A percentile compares a stretch with the other conserved stretches of the same genome.
Conservation (phyloP, 2,329 filamentous ascomycete species). For the Pseudogymnoascus sp. region DNA sequence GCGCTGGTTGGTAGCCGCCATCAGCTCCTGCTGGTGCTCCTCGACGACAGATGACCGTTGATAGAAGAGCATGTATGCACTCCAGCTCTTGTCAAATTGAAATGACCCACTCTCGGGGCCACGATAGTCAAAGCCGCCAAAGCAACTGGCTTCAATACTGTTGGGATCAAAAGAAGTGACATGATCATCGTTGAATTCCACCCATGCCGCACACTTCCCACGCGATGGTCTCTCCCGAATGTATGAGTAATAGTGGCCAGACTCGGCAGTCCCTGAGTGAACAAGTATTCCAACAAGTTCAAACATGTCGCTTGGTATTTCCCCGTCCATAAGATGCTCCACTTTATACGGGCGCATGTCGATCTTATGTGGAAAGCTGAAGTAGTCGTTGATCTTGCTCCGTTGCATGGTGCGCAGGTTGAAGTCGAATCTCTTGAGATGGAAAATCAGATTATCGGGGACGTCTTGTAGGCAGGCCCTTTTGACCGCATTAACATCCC, state of each 20-base stretch:
- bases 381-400: conserved; percentile 92
- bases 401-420: conserved; percentile 69
- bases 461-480: conserved; percentile 85
- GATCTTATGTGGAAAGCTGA: conserved; percentile 75
- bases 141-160: conserved; percentile 68
- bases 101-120: conserved; percentile 38
- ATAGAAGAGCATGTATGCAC: conserved; percentile 98
- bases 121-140: conserved; percentile 61
- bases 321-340: conserved; percentile 65
- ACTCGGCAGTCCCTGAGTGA: conserved; percentile 85
- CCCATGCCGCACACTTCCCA: conserved; percentile 52
- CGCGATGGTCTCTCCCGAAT: conserved; percentile 68
- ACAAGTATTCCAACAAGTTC: conserved; percentile 93
- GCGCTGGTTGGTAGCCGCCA: conserved; percentile 28
- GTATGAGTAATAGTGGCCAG: conserved; percentile 95
- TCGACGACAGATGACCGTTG: conserved; percentile 65
- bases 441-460: conserved; percentile 90
- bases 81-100: conserved; percentile 63
- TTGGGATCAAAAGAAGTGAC: conserved; percentile 69
- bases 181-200: conserved; percentile 90
- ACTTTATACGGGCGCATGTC: conserved; percentile 87
- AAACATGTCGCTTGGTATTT: conserved; percentile 64
- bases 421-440: conserved; percentile 83
- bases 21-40: conserved; percentile 42
- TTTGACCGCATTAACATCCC: conserved; percentile 88